Base-by-base conservation (phyloP, 345 rosid species). In the Populus deltoides region DNA sequence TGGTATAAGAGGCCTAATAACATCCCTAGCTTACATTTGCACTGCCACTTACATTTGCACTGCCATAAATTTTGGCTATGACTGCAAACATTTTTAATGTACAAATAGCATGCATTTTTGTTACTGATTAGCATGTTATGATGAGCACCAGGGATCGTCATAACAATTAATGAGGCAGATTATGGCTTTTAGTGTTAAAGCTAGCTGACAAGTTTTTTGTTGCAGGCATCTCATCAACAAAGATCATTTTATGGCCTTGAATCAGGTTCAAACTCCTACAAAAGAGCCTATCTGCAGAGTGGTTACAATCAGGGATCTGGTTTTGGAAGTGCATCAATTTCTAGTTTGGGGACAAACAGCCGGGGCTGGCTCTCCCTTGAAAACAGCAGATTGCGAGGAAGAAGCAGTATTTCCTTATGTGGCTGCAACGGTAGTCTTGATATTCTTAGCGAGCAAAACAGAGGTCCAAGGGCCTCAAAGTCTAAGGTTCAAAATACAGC, bases 381-480 rank as follows among this genome's bases (percentile, higher is more conserved):
- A 76, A 88, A 78, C 76, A 86, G 81, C 75, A 85, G 87, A 84
- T 86, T 84, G 70, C 88, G 86, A 77, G 93, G 92, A 71, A 93
- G 92, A 81, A 89, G 84, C 31, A 79, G 67, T 84, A 87, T 74
- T 13, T 74, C 92, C 29, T 51, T 86, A 3, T 89, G 90, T 83
- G 91, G 93, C 71, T 93, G 91, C 78, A 87, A 86, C 77, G 88
- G 93, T 78, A 83, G 70, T 70, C 87, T 86, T 84, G 97, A 90
- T 83, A 90, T 91, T 77, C 89, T 90, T 57, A 87, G 81, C 57
- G 98, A 93, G 87, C 96, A 90, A 88, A 93, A 93, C 87, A 84
- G 94, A 53, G 98, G 98, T 79, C 98, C 98, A 65, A 89, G 98
- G 76, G 98, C 96, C 77, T 87, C 85, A 74, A 93, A 93, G 86